Conservation (phyloP, 768 basidiomycete species). For the Lactifluus piperatus region DNA sequence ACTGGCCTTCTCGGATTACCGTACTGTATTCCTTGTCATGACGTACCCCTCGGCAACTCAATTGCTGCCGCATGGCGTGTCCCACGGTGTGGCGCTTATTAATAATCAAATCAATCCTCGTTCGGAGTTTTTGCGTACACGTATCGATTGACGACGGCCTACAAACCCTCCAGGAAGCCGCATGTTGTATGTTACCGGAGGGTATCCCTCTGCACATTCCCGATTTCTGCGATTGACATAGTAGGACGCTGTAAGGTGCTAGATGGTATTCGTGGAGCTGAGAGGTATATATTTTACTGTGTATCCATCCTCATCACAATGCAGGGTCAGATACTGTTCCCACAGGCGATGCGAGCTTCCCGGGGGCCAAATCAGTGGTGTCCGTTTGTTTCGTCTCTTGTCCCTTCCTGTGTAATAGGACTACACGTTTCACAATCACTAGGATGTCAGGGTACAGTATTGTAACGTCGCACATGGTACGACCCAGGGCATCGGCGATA, state of each 20-base stretch:
- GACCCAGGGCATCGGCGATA: background rate
- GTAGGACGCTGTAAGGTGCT: background rate
- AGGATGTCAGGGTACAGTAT: background rate
- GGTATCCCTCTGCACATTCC: background rate
- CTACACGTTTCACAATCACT: background rate
- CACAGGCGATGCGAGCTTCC: background rate
- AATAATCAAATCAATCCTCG: background rate
- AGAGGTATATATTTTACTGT: background rate
- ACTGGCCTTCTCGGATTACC: too few species aligned
- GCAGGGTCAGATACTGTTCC: background rate
- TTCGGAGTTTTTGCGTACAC: background rate
- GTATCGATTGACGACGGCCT: background rate
- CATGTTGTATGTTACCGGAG: background rate
- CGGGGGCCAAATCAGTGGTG: background rate
- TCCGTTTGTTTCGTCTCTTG: background rate
- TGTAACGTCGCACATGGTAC: background rate
- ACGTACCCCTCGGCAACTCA: background rate
- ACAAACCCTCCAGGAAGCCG: background rate
- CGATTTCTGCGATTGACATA: background rate
- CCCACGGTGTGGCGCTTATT: background rate
- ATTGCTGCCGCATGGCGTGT: background rate
- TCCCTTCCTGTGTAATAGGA: background rate
- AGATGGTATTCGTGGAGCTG: background rate
- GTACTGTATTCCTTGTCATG: background rate
- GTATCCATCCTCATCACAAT: background rate